phyloP scores from a whole-genome alignment of 2,329 filamentous ascomycete species.

The Didymella pomorum region DNA sequence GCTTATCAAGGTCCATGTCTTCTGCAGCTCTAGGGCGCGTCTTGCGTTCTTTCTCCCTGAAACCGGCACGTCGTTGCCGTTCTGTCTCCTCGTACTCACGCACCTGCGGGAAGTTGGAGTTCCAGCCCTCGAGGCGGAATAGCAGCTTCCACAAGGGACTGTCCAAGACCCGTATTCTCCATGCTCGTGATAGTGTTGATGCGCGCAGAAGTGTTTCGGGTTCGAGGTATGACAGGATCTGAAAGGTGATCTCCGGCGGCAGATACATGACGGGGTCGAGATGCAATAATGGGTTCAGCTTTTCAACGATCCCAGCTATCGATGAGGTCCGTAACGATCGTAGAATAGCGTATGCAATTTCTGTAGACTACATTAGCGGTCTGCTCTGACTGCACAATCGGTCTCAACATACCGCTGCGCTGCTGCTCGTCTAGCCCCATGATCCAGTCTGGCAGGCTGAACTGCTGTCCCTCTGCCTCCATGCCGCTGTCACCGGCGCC shows the following conservation, averaged over 20 bases:
- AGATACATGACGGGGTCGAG: conserved; percentile 89
- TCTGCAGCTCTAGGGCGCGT: conserved; percentile 56
- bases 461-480: conserved; percentile 38
- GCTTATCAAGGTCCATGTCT: conserved; percentile 59
- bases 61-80: conserved; percentile 49
- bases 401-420: conserved; percentile 59
- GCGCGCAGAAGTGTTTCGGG: conserved; percentile 81
- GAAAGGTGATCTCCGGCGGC: conserved; percentile 88
- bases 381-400: neutral
- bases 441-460: conserved; percentile 63
- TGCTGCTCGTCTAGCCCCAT: conserved; percentile 62
- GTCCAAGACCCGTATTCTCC: conserved; percentile 83
- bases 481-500: conserved; percentile 47
- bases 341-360: conserved; percentile 81
- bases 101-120: conserved; percentile 71
- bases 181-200: conserved; percentile 79
- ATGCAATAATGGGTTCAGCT: conserved; percentile 82
- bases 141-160: conserved; percentile 84
- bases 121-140: conserved; percentile 88
- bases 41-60: conserved; percentile 54
- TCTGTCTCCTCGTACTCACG: conserved; percentile 68
- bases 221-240: conserved; percentile 87
- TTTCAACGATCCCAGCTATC: conserved; percentile 80
- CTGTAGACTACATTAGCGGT: conserved; percentile 57
- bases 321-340: conserved; percentile 80